Percentiles rank a stretch among this genome's conserved stretches.
These are phyloP conservation scores for Pythium rhizo-oryzae DNA, from an alignment of 352 stramenopile species.

Conservation along the genomic window DNA sequence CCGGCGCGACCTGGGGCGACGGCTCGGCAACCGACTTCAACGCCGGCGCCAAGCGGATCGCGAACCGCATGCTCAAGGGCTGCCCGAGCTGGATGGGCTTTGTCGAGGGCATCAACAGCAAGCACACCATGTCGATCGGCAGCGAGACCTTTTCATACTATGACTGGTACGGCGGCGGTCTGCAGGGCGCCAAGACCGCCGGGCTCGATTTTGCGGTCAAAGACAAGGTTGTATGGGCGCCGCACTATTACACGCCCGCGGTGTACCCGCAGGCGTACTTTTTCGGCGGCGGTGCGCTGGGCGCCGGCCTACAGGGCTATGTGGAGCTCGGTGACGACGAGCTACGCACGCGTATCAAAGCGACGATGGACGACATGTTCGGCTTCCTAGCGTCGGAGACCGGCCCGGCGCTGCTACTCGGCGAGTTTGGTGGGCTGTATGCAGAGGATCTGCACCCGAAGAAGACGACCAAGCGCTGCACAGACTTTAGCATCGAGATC, in stretches of 20 bases:
- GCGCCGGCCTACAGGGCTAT: slow-evolving; percentile 32
- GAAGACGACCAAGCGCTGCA: slow-evolving; percentile 63
- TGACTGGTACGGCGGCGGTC: slow-evolving; percentile 66
- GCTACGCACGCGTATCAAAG: slow-evolving; percentile 42
- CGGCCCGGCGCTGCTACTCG: slow-evolving; percentile 54
- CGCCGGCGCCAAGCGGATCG: slow-evolving; percentile 49
- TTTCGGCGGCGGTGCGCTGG: slow-evolving; percentile 44
- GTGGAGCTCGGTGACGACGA: slow-evolving; percentile 55
- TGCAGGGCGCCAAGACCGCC: slow-evolving; percentile 43
- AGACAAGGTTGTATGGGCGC: slow-evolving; percentile 80
- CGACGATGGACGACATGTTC: slow-evolving; percentile 72
- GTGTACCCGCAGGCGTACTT: slow-evolving; percentile 69
- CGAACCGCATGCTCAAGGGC: slow-evolving; percentile 63
- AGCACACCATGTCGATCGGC: slow-evolving; percentile 51
- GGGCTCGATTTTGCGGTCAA: slow-evolving; percentile 47
- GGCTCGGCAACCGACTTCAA: slow-evolving; percentile 48
- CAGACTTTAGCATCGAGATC: slow-evolving; percentile 63
- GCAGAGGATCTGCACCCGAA: slow-evolving; percentile 48
- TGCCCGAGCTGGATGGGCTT: slow-evolving; percentile 77
- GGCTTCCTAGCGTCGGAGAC: slow-evolving; percentile 55
- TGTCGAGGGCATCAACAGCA: slow-evolving; percentile 61
- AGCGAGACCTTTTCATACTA: slow-evolving; percentile 55
- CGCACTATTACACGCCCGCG: slow-evolving; percentile 74
- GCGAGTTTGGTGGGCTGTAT: slow-evolving; percentile 75
- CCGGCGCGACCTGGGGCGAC: slow-evolving; percentile 55